phyloP scores from a whole-genome alignment of 768 basidiomycete species.

The Auricularia sp. region DNA sequence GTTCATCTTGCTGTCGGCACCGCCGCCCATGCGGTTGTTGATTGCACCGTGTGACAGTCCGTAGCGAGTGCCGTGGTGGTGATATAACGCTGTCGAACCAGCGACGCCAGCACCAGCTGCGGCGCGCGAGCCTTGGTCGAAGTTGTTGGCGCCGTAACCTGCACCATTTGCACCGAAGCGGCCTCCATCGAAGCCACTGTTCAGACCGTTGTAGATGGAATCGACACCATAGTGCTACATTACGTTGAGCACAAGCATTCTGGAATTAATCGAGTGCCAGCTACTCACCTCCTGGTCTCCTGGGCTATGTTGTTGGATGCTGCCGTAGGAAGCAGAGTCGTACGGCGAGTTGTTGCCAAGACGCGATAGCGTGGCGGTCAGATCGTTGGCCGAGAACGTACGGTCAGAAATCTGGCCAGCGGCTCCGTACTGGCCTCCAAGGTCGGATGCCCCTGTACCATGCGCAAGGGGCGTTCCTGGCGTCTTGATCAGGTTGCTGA shows the following conservation, averaged over 20 bases:
- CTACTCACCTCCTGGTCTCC: conserved; percentile 47
- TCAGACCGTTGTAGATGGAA: conserved; percentile 34
- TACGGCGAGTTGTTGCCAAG: conserved; percentile 30
- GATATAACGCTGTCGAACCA: conserved; percentile 70
- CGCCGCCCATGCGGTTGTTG: conserved; percentile 28
- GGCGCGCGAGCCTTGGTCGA: conserved; percentile 38
- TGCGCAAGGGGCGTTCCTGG: conserved; percentile 53
- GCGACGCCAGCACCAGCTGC: conserved; percentile 21
- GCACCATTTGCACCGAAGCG: neutral
- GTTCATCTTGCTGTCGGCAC: conserved; percentile 72
- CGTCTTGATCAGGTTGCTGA: conserved; percentile 50
- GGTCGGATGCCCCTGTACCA: conserved; percentile 1
- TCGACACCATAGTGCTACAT: conserved; percentile 49
- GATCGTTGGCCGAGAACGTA: conserved; percentile 40
- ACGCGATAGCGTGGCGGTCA: conserved; percentile 67
- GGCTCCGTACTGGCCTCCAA: conserved; percentile 30
- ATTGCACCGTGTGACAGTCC: conserved; percentile 55
- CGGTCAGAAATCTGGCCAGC: conserved; percentile 40
- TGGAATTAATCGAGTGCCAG: neutral
- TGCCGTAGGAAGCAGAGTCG: conserved; percentile 39
- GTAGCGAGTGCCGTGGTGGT: conserved; percentile 69
- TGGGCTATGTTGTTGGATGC: conserved; percentile 33
- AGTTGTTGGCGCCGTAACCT: conserved; percentile 49
- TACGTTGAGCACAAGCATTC: conserved; percentile 6
- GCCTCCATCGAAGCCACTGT: conserved; percentile 39